Percentiles rank a stretch among this genome's conserved stretches.
These are phyloP conservation scores for Lentinula lateritia DNA, from an alignment of 768 basidiomycete species.

Conservation along the genomic window DNA sequence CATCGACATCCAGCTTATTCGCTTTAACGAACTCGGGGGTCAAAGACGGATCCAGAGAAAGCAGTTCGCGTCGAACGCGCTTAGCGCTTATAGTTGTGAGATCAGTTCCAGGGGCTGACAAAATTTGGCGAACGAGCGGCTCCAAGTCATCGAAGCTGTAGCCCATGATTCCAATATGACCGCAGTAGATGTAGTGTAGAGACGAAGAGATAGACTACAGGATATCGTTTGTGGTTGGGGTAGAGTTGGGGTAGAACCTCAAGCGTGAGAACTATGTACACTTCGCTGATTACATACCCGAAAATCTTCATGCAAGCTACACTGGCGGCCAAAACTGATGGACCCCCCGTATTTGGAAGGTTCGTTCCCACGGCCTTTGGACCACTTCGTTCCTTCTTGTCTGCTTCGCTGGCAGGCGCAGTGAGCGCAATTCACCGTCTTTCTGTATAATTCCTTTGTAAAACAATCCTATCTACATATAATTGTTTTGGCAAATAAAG, in stretches of 20 bases:
- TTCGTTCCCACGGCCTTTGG: too few species aligned
- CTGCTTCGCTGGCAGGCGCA: too few species aligned
- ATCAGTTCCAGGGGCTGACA: slow-evolving; percentile 73
- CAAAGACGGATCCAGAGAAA: slow-evolving; percentile 45
- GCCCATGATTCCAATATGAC: slow-evolving; percentile 29
- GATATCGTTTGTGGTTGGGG: neutral
- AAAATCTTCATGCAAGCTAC: neutral
- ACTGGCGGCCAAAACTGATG: too few species aligned
- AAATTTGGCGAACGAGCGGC: slow-evolving; percentile 60
- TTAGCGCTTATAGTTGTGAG: slow-evolving; percentile 81
- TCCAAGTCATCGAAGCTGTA: slow-evolving; percentile 52
- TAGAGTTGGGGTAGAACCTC: neutral
- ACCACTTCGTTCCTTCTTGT: too few species aligned
- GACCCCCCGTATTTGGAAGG: too few species aligned
- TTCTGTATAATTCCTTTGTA: too few species aligned
- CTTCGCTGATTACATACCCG: too few species aligned
- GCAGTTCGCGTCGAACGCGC: slow-evolving; percentile 74
- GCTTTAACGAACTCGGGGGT: slow-evolving; percentile 59
- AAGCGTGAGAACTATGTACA: neutral
- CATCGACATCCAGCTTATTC: slow-evolving; percentile 64
- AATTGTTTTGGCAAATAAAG: too few species aligned
- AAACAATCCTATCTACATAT: too few species aligned
- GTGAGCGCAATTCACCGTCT: too few species aligned
- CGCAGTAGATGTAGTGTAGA: slow-evolving; percentile 9
- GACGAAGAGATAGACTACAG: neutral